Evolutionary conservation across 2,329 filamentous ascomycete genomes (phyloP), one percentile per base, ranked within the genome.

Genomic region (Nemania sp.): DNA sequence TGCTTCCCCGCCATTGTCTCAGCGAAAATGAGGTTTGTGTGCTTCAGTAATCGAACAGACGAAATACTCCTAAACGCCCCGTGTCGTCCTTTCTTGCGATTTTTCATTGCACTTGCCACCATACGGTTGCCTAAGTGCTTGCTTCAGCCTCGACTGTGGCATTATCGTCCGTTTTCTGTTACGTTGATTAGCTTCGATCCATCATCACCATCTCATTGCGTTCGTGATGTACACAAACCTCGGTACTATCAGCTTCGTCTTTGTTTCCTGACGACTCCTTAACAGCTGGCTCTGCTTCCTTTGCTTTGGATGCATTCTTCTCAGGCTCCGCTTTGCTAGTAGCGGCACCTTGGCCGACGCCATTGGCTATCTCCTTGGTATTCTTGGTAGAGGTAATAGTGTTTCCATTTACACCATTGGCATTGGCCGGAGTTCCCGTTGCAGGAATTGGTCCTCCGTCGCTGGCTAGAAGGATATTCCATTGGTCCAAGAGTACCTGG

Each of bases 391-490:
- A 28, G 34, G 54, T 46, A 62, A 70, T 68, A 9, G 72, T 60
- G 14, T 73, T 70, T 54, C 80, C 76, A 30, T 82, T 81, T 2
- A 80, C 74, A 17, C 76, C 77, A 56, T 80, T 80, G 6, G 76
- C 68, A 11, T 65, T 66, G 7, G 72, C 69, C 7, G 53, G 43
- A 15, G 48, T 11, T 11, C 31, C 51, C 20, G 51, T n/a, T 8
- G 77, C 59, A 26, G 70, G 59, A 12, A 70, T 61, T 14, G 70
- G 68, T 9, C 75, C 67, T 8, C 71, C 72, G 24, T 88, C 86
- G 14, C 75, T 77, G 28, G 83, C 82, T n/a, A 97, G 79, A 30
- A 91, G 80, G 70, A 89, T 88, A 71, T 89, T 95, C 94, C 94
- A 99, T 72, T 88, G 89, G 61, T 87, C 85, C n/a, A 97, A 78